Evolutionary conservation across 176 grass and related monocot genomes (phyloP), one percentile per base, ranked within the genome.

Genomic region (Phoenix dactylifera): DNA sequence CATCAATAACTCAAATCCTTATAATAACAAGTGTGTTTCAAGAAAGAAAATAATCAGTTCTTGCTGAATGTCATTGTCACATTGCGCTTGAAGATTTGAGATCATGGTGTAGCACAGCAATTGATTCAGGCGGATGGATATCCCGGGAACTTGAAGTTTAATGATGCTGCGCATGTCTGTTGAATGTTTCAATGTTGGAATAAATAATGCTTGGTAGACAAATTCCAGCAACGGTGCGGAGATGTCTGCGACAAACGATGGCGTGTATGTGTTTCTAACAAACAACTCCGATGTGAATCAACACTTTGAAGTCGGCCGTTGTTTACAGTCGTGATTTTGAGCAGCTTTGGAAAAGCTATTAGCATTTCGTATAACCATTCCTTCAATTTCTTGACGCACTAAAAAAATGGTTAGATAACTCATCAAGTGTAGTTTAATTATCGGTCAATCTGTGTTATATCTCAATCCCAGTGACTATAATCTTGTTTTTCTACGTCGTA

Each of bases 221-320:
- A 66, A 79, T 86, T 62, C 62, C 53, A 51, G 62, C 49, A 70
- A 65, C 62, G 57, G 50, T 72, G 77, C 59, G 63, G 72, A 35
- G 70, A 66, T 75, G 58, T 29, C 6, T 16, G 76, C 51, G 68
- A 68, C 35, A 84, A 62, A 68, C 9, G 74, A 60, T 85, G 69
- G 74, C 52, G 68, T 88, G 75, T 28, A 61, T 62, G 71, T 70
- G 74, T 76, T 95, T 88, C 78, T 62, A 76, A 79, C 77, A 85
- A 88, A 85, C 77, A 88, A 85, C 71, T 79, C 84, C 22, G 81
- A 88, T 85, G 81, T 82, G 75, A 73, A 72, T 25, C 18, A 54
- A 17, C 71, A 51, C 30, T 74, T 76, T 73, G 72, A 82, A 69
- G 77, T 78, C 62, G 64, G 78, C 79, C 44, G 22, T 74, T 71